Conservation (phyloP, 164 flowering plant genomes). For the Tetracentron sinense region DNA sequence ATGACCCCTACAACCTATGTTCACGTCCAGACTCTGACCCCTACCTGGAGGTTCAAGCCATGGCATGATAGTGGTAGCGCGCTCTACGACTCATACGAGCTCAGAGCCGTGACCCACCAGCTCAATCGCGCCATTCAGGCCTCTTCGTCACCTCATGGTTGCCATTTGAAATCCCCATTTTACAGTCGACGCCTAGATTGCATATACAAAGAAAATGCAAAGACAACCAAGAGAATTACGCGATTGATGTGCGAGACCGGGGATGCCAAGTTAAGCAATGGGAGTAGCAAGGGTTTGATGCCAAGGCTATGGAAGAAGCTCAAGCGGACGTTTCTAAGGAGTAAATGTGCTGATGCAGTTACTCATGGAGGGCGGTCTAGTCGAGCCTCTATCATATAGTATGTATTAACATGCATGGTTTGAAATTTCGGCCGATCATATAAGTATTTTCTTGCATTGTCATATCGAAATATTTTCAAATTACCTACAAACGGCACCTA, state of each 20-base stretch:
- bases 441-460: too few relatives aligned
- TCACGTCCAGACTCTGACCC: slow-evolving; percentile 18
- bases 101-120: slow-evolving; percentile 39
- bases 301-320: slow-evolving; percentile 43
- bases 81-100: slow-evolving; percentile 48
- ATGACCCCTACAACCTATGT: slow-evolving; percentile 9
- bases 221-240: slow-evolving; percentile 18
- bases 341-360: too few relatives aligned
- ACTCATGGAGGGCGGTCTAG: too few relatives aligned
- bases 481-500: too few relatives aligned
- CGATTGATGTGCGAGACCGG: background rate
- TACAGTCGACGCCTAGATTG: slow-evolving; percentile 10
- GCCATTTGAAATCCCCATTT: slow-evolving; percentile 25
- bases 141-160: slow-evolving; percentile 13
- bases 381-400: too few relatives aligned
- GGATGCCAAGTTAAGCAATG: background rate
- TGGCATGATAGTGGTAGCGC: slow-evolving; percentile 34
- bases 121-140: slow-evolving; percentile 42
- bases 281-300: slow-evolving; percentile 18
- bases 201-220: slow-evolving; percentile 20
- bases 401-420: too few relatives aligned
- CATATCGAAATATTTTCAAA: too few relatives aligned
- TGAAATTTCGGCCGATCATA: too few relatives aligned
- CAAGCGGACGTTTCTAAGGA: slow-evolving; percentile 19
- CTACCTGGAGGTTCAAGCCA: slow-evolving; percentile 34